Evolutionary conservation across 257 asterid species (phyloP), one percentile per base, ranked within the genome.

Genomic region (Plantago ovata): DNA sequence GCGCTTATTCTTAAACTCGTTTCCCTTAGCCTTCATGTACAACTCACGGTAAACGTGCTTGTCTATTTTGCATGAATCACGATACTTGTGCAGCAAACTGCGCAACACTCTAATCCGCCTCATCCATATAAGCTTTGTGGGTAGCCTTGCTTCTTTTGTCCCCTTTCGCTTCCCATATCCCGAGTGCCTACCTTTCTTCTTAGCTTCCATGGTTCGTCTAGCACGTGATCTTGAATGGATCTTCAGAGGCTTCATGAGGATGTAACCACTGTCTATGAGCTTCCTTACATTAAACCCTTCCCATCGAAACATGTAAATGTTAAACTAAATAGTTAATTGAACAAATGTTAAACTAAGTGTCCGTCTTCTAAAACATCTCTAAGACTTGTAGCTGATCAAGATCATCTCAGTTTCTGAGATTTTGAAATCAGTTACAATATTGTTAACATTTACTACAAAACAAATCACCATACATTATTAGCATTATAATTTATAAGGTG

Each of bases 151-250:
- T 20, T 74, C 79, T 61, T 53, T 74, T 2, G 76, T 74, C 22
- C 79, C 79, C 60, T 74, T 74, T 21, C 79, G 61, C 59, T 74
- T 74, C 23, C 77, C 77, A 41, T 66, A 61, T 41, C 77, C 77
- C 1, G 77, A 72, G 56, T 66, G 75, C 4, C 75, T 42, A 3
- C 75, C 75, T 51, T 63, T 63, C 45, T 57, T 33, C 61, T 40
- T 69, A 15, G 65, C 76, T 43, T 66, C 72, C 68, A 60, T 71
- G 58, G 53, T 60, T 40, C 59, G 9, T 20, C 76, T 61, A 9
- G 76, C 72, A 16, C 72, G 76, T 9, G 65, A 65, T 24, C 76
- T 45, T 0, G 72, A 61, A 49, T 56, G 77, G 53, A 66, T 59
- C 16, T 72, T 72, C 1, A 51, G 48, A 5, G 72, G 77, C 54